Evolutionary conservation across 495 filamentous ascomycete species (phyloP).

Genomic region (Penicillium pulvis): DNA sequence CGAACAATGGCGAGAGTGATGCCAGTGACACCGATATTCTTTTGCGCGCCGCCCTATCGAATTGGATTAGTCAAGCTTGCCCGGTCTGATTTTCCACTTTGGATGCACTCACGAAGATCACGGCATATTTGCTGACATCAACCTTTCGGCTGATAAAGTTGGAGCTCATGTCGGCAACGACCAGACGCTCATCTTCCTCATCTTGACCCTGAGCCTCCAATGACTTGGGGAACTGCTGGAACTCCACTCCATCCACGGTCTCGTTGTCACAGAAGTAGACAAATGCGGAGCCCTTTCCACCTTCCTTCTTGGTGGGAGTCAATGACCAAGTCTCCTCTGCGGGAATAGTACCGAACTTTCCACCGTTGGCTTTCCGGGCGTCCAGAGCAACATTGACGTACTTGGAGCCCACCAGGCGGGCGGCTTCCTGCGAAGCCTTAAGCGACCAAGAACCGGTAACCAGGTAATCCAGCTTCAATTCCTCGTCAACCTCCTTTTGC

Average conservation of each 20-base stretch:
- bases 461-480: constrained; percentile 82
- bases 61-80: constrained; percentile 6
- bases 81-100: neutral
- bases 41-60: constrained; percentile 70
- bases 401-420: constrained; percentile 70
- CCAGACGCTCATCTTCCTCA: constrained; percentile 62
- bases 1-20: constrained; percentile 81
- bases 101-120: constrained; percentile 36
- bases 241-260: constrained; percentile 85
- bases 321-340: constrained; percentile 75
- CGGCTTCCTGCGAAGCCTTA: constrained; percentile 88
- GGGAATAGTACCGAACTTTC: constrained; percentile 89
- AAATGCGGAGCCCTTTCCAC: constrained; percentile 62
- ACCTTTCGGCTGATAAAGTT: constrained; percentile 63
- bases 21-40: constrained; percentile 86
- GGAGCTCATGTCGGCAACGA: constrained; percentile 85
- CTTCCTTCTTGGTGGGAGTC: constrained; percentile 56
- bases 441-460: constrained; percentile 90
- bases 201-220: constrained; percentile 54
- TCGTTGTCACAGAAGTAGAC: constrained; percentile 95
- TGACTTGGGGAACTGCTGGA: constrained; percentile 69
- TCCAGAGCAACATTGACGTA: constrained; percentile 80
- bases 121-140: constrained; percentile 69
- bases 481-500: constrained; percentile 60
- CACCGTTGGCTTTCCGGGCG: constrained; percentile 65